Evolutionary conservation across 2,329 filamentous ascomycete genomes (phyloP).

Genomic region (Phymatotrichopsis omnivora): DNA sequence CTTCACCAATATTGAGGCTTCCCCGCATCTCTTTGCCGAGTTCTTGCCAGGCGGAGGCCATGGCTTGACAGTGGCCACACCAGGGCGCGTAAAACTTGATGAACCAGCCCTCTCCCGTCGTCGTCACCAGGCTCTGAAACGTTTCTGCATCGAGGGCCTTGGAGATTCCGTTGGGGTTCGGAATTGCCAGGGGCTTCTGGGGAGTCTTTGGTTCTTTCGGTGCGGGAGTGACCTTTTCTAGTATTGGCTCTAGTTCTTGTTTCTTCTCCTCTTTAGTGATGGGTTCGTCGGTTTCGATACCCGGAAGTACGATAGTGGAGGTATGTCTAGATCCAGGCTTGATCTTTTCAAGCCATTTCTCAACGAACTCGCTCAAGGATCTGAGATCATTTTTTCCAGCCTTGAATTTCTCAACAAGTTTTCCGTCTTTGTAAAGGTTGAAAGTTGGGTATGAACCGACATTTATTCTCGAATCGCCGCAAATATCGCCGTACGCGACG

Average conservation of each 20-base stretch:
- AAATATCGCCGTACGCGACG: conserved; percentile 69
- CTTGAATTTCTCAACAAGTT: conserved; percentile 50
- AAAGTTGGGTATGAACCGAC: conserved; percentile 67
- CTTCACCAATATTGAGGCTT: conserved; percentile 82
- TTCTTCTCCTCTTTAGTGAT: neutral
- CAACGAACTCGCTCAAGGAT: conserved; percentile 58
- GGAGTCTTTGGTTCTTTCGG: conserved; percentile 32
- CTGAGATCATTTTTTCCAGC: conserved; percentile 57
- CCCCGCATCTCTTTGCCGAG: conserved; percentile 86
- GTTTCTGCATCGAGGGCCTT: conserved; percentile 75
- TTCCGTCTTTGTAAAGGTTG: conserved; percentile 68
- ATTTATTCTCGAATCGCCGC: conserved; percentile 53
- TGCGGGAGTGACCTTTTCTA: conserved; percentile 8
- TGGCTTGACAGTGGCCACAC: conserved; percentile 90
- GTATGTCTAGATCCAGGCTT: conserved; percentile 64
- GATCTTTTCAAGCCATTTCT: conserved; percentile 63
- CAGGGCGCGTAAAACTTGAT: conserved; percentile 98
- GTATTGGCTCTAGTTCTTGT: neutral
- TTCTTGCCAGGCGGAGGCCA: conserved; percentile 82
- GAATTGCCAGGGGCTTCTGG: conserved; percentile 32
- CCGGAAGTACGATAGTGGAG: conserved; percentile 12
- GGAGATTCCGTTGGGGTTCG: conserved; percentile 38
- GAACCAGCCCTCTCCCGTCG: conserved; percentile 88
- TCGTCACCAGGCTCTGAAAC: conserved; percentile 77
- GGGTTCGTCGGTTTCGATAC: conserved; percentile 5